phyloP scores from a whole-genome alignment of 169 alveolate genomes.

The Amoebophrya sp. region DNA sequence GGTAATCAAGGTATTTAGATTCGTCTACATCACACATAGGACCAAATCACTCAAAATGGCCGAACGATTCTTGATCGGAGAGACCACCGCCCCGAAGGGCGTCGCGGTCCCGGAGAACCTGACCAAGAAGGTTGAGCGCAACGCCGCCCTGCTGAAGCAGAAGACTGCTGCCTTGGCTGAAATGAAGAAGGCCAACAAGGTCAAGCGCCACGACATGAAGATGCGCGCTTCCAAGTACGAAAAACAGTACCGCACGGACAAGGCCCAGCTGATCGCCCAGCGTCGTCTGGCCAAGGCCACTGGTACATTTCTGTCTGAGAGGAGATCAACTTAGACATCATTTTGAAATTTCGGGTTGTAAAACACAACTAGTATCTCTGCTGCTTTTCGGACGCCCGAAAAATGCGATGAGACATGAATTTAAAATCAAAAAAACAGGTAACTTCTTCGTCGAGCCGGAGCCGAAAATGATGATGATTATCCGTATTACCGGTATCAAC shows the following conservation, averaged over 20 bases:
- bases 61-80: conserved; percentile 37
- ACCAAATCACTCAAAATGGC: not conserved
- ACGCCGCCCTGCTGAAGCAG: conserved; percentile 45
- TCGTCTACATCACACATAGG: too few relatives aligned
- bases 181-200: conserved; percentile 47
- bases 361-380: not conserved
- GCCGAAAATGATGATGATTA: conserved; percentile 54
- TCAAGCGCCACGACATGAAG: conserved; percentile 48
- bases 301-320: conserved; percentile 30
- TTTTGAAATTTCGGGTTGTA: not conserved
- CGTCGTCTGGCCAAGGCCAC: conserved; percentile 47
- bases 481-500: conserved; percentile 73
- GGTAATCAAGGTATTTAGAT: too few relatives aligned
- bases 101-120: conserved; percentile 50
- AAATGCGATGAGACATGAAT: not conserved
- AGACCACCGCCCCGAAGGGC: conserved; percentile 39
- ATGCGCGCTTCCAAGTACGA: conserved; percentile 52
- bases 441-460: conserved; percentile 59
- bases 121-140: conserved; percentile 46
- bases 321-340: too few relatives aligned
- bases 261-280: conserved; percentile 44
- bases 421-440: conserved; percentile 38
- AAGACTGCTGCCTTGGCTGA: conserved; percentile 45
- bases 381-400: not conserved
- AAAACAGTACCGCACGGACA: conserved; percentile 47